Evolutionary conservation across 2,329 filamentous ascomycete species (phyloP).

Genomic region (Ploettnerulaceae sp.): DNA sequence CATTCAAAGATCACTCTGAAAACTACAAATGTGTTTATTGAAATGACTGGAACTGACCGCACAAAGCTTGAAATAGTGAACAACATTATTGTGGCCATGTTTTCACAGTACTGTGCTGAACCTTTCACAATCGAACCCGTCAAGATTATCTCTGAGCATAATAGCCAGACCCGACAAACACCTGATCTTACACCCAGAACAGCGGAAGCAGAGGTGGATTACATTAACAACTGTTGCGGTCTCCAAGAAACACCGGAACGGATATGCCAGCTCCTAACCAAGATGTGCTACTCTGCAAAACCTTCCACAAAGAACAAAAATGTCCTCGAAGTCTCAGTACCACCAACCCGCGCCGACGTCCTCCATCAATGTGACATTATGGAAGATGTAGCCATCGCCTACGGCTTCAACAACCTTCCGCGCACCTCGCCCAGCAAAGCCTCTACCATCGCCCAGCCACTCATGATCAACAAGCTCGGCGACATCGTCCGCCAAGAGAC

Average conservation of each 20-base stretch:
- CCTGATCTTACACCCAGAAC: slow-evolving; percentile 74
- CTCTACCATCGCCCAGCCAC: slow-evolving; percentile 77
- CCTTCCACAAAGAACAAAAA: slow-evolving; percentile 66
- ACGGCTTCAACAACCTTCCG: slow-evolving; percentile 95
- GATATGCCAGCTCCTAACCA: slow-evolving; percentile 74
- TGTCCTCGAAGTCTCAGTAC: slow-evolving; percentile 75
- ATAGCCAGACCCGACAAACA: slow-evolving; percentile 72
- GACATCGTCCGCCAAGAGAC: slow-evolving; percentile 88
- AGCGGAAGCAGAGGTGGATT: slow-evolving; percentile 80
- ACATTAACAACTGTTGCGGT: slow-evolving; percentile 90
- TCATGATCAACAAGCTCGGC: slow-evolving; percentile 88
- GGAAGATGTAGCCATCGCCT: slow-evolving; percentile 95
- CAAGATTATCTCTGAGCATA: slow-evolving; percentile 88
- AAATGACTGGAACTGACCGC: slow-evolving; percentile 91
- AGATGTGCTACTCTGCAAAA: slow-evolving; percentile 82
- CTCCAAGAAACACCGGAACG: slow-evolving; percentile 67
- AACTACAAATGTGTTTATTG: slow-evolving; percentile 93
- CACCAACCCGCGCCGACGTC: slow-evolving; percentile 87
- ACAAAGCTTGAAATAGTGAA: slow-evolving; percentile 96
- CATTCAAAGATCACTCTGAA: slow-evolving; percentile 92
- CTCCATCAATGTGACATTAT: slow-evolving; percentile 97
- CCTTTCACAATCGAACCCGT: slow-evolving; percentile 92
- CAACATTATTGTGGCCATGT: slow-evolving; percentile 96
- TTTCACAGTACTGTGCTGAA: slow-evolving; percentile 84
- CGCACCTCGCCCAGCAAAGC: slow-evolving; percentile 81